Evolutionary conservation across 257 asterid genomes (phyloP).

Genomic region (Anisodus tanguticus): DNA sequence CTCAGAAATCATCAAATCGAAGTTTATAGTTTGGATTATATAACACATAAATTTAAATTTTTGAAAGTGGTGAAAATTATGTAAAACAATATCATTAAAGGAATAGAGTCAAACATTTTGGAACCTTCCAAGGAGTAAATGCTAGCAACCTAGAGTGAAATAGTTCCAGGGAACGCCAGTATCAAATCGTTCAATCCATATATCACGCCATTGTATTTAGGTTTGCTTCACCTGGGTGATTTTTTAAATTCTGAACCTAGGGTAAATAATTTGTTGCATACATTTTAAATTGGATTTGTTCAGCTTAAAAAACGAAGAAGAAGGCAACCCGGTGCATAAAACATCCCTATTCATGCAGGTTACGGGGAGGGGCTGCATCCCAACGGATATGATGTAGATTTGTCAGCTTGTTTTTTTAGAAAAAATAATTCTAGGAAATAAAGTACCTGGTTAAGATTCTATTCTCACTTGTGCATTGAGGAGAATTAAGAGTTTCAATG

Average conservation of each 20-base stretch:
- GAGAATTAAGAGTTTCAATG: neutral
- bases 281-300: neutral
- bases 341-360: neutral
- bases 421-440: neutral
- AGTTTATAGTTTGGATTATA: neutral
- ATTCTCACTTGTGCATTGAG: neutral
- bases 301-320: neutral
- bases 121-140: neutral
- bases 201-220: neutral
- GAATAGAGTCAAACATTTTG: constrained; percentile 9
- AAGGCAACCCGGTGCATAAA: neutral
- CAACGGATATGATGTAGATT: constrained; percentile 1
- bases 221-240: constrained; percentile 9
- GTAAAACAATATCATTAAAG: neutral
- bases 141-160: neutral
- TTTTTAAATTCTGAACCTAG: neutral
- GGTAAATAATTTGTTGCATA: constrained; percentile 5
- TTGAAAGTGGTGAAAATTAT: neutral
- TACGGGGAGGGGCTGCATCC: neutral
- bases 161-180: neutral
- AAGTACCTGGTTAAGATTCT: neutral
- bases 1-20: constrained; percentile 15
- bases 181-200: neutral
- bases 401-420: neutral
- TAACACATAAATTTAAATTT: neutral